Evolutionary conservation across 2,329 filamentous ascomycete genomes (phyloP), one percentile per base, ranked within the genome.

Genomic region (Aureobasidium sp.): DNA sequence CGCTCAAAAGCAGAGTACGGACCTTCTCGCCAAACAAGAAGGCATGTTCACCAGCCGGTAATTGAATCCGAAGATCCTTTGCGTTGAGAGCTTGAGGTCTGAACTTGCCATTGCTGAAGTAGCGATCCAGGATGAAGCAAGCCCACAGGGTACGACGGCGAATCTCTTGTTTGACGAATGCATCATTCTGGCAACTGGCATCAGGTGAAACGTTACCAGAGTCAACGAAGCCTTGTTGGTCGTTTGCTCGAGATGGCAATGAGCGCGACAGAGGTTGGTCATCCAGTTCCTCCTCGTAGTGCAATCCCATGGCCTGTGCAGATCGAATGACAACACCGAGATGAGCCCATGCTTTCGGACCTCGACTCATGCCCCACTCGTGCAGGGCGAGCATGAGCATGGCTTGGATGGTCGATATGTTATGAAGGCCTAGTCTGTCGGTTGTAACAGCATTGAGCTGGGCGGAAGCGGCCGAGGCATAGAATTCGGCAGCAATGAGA

Each of bases 81-180:
- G 82, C 75, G 41, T 80, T 78, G 47, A 90, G 79, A 68, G 84
- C 85, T 15, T 82, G 79, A 1, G 83, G 79, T 25, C 86, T 79
- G 58, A 84, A 80, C 64, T 83, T 83, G 22, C 87, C 87, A 67
- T 83, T 86, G 39, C 85, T 83, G 27, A 90, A 75, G 72, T 89
- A 83, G 3, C 87, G 82, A 70, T 91, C 88, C 67, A 91, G 78
- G 57, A 90, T 85, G 63, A 88, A 85, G 68, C 87, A 89, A 67
- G 87, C 89, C 77, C 87, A 90, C 77, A 90, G 88, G 0, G 87
- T 89, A 7, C 88, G 82, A 29, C 88, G 79, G 64, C 81, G 78
- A 14, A 87, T 81, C 71, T 91, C 88, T 62, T 83, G 84, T 39
- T 82, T 76, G 25, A 87, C 82, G 51, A 83, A 80, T 17, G 76